These are phyloP conservation scores for Biancaea sappan DNA, from an alignment of 306 rosid genomes.

Conservation along the genomic window DNA sequence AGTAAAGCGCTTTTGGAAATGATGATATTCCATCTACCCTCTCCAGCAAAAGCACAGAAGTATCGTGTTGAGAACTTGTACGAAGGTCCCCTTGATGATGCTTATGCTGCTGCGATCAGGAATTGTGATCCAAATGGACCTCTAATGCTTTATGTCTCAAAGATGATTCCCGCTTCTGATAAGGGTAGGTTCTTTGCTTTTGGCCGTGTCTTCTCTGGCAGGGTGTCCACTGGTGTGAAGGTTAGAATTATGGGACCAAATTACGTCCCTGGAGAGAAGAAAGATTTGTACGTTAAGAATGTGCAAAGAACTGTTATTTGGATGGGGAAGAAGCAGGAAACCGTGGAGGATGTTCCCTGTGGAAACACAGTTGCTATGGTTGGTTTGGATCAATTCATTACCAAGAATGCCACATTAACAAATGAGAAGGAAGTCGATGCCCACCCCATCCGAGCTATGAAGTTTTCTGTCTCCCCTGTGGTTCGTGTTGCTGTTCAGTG, in stretches of 20 bases:
- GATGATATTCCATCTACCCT: slow-evolving; percentile 93
- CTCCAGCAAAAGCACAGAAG: slow-evolving; percentile 70
- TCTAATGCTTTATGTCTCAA: slow-evolving; percentile 89
- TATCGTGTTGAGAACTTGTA: slow-evolving; percentile 95
- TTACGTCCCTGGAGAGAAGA: slow-evolving; percentile 65
- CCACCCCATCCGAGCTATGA: slow-evolving; percentile 88
- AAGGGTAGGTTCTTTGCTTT: too few species aligned
- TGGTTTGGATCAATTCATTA: too few species aligned
- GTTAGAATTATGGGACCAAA: slow-evolving; percentile 97
- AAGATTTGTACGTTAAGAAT: too few species aligned
- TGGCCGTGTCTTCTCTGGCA: slow-evolving; percentile 88
- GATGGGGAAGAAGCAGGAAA: too few species aligned
- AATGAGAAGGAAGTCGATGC: slow-evolving; percentile 89
- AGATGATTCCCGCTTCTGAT: too few species aligned
- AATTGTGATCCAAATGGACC: slow-evolving; percentile 87
- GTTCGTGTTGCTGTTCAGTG: too few species aligned
- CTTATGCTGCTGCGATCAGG: slow-evolving; percentile 73
- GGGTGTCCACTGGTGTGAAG: slow-evolving; percentile 79
- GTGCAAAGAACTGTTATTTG: too few species aligned
- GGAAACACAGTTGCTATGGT: too few species aligned
- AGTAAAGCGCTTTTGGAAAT: slow-evolving; percentile 76
- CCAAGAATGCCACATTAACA: slow-evolving; percentile 89
- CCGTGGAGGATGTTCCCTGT: too few species aligned
- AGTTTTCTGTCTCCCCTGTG: too few species aligned
- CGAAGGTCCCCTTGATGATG: slow-evolving; percentile 90